phyloP scores from a whole-genome alignment of 1,139 yeast species.

The Yamadazyma songkhlaensis region DNA sequence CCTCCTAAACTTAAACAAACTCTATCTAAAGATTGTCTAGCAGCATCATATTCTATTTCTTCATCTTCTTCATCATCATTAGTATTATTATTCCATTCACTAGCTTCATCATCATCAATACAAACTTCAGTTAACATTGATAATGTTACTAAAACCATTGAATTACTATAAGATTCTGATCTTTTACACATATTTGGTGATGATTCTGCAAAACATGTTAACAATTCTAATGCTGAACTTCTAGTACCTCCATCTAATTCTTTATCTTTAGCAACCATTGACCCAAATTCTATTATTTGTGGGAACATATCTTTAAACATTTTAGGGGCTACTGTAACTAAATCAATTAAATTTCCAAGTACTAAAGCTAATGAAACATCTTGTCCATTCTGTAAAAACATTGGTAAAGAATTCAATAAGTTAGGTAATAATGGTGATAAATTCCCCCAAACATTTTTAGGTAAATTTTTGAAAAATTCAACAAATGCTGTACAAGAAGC shows the following conservation, averaged over 20 bases:
- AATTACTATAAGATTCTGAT: constrained; percentile 68
- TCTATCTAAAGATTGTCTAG: constrained; percentile 90
- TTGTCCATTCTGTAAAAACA: constrained; percentile 74
- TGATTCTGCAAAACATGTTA: constrained; percentile 87
- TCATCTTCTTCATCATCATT: constrained; percentile 78
- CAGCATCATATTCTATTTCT: constrained; percentile 86
- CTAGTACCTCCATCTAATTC: constrained; percentile 79
- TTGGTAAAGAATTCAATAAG: constrained; percentile 81
- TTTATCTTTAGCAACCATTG: constrained; percentile 75
- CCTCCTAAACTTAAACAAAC: constrained; percentile 84
- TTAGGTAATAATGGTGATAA: constrained; percentile 80
- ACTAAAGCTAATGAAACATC: constrained; percentile 81
- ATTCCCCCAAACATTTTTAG: constrained; percentile 72
- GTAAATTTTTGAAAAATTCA: constrained; percentile 78
- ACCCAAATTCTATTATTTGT: constrained; percentile 78
- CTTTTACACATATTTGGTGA: constrained; percentile 94
- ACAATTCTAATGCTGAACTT: constrained; percentile 80
- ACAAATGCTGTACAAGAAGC: constrained; percentile 93
- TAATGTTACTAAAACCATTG: constrained; percentile 71
- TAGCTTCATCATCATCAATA: constrained; percentile 79
- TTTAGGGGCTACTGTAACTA: constrained; percentile 92
- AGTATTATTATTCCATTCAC: constrained; percentile 84
- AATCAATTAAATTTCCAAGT: constrained; percentile 83
- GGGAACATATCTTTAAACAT: constrained; percentile 89
- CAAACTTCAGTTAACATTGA: constrained; percentile 93